phyloP scores from a whole-genome alignment of 495 filamentous ascomycete genomes.

The Penicillium fimorum region DNA sequence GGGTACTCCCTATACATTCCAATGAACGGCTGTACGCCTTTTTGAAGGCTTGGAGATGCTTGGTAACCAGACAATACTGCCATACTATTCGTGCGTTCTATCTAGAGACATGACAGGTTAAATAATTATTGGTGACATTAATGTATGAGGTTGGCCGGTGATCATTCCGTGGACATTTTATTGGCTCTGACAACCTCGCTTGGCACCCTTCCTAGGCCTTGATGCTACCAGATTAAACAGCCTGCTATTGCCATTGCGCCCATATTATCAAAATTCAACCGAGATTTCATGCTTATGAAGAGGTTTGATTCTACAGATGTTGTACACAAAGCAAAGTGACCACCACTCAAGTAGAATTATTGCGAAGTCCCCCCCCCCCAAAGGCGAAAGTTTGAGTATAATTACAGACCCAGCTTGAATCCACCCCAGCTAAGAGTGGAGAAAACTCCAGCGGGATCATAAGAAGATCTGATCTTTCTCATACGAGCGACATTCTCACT shows the following conservation, averaged over 20 bases:
- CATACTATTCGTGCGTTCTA: neutral
- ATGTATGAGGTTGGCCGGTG: neutral
- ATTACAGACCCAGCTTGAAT: conserved; percentile 26
- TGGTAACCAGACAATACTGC: neutral
- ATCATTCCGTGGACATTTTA: neutral
- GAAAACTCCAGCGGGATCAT: conserved; percentile 35
- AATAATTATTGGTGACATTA: neutral
- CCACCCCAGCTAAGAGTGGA: conserved; percentile 29
- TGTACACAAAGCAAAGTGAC: neutral
- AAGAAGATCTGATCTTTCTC: conserved; percentile 29
- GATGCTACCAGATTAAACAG: neutral
- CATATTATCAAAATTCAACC: neutral
- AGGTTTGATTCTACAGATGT: neutral
- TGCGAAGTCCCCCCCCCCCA: no score
- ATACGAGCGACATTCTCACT: conserved; percentile 32
- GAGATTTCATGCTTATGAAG: neutral
- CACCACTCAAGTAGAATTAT: no score
- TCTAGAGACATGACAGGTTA: neutral
- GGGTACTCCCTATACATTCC: conserved; percentile 22
- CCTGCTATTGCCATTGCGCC: neutral
- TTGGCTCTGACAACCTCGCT: neutral
- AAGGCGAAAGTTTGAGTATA: no score
- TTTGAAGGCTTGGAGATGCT: conserved; percentile 11
- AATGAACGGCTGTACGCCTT: conserved; percentile 17
- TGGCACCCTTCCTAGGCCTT: neutral